A percentile compares a stretch with the other conserved stretches of the same genome.
phyloP scores from a whole-genome alignment of 768 basidiomycete species.

The Tylopilus vinaceipallidus region DNA sequence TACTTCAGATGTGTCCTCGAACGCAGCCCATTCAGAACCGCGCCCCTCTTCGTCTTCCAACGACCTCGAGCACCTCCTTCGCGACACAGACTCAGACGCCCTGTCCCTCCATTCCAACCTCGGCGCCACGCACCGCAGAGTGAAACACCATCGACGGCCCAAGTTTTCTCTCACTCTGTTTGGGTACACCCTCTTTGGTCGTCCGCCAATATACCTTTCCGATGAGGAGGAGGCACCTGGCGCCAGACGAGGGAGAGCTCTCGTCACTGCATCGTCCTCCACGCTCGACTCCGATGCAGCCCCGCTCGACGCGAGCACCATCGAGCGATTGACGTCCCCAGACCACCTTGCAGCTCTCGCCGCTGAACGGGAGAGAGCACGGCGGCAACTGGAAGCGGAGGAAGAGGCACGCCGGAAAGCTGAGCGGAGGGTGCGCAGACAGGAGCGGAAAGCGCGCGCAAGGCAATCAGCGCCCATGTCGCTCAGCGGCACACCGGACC shows the following conservation, averaged over 20 bases:
- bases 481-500: constrained; percentile 28
- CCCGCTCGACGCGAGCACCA: constrained; percentile 55
- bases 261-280: constrained; percentile 31
- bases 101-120: constrained; percentile 68
- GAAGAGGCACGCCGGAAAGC: constrained; percentile 45
- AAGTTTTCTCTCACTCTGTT: constrained; percentile 53
- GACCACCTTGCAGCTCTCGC: constrained; percentile 31
- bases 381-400: constrained; percentile 32
- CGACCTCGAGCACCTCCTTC: constrained; percentile 52
- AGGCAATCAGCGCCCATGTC: constrained; percentile 32
- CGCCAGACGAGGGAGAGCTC: constrained; percentile 19
- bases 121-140: constrained; percentile 34
- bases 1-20: constrained; percentile 17
- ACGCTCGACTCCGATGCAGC: constrained; percentile 74
- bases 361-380: constrained; percentile 30
- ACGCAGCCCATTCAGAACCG: constrained; percentile 21
- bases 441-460: constrained; percentile 46
- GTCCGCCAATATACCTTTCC: constrained; percentile 55
- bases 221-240: constrained; percentile 39
- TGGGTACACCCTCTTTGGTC: constrained; percentile 68
- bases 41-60: constrained; percentile 24
- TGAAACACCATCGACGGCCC: constrained; percentile 34
- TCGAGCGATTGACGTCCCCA: constrained; percentile 49
- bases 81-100: constrained; percentile 51
- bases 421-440: constrained; percentile 44